phyloP scores from a whole-genome alignment of 495 filamentous ascomycete genomes.

The Penicillium arizonense region DNA sequence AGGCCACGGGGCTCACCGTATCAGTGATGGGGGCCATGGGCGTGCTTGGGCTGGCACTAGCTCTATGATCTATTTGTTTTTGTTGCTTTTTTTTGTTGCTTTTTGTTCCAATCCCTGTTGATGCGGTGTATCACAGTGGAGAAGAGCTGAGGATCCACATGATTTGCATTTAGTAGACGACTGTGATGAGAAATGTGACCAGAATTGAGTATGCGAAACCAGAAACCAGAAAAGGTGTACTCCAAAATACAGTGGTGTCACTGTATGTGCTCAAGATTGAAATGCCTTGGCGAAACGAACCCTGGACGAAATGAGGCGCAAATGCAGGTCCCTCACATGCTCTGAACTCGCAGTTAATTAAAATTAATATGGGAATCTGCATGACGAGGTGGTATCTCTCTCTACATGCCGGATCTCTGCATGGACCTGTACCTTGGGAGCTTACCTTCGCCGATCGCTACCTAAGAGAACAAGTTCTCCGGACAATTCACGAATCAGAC shows the following conservation, averaged over 20 bases:
- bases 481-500: neutral
- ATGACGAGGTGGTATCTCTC: neutral
- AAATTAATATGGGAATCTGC: neutral
- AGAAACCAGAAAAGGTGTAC: neutral
- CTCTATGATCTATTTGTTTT: constrained; percentile 11
- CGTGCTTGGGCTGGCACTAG: constrained; percentile 25
- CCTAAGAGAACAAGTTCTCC: constrained; percentile 13
- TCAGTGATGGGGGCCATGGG: constrained; percentile 25
- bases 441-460: constrained; percentile 12
- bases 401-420: neutral
- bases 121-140: neutral
- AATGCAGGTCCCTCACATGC: too few relatives aligned
- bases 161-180: neutral
- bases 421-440: neutral
- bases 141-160: neutral
- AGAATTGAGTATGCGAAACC: neutral
- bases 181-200: constrained; percentile 3
- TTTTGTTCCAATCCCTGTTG: too few relatives aligned
- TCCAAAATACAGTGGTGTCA: neutral
- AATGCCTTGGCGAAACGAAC: too few relatives aligned
- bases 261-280: too few relatives aligned
- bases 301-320: too few relatives aligned
- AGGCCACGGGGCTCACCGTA: constrained; percentile 17
- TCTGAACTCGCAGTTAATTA: too few relatives aligned
- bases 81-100: neutral